Evolutionary conservation across 2,329 filamentous ascomycete genomes (phyloP), one percentile per base, ranked within the genome.

Genomic region (Fusarium sp.): DNA sequence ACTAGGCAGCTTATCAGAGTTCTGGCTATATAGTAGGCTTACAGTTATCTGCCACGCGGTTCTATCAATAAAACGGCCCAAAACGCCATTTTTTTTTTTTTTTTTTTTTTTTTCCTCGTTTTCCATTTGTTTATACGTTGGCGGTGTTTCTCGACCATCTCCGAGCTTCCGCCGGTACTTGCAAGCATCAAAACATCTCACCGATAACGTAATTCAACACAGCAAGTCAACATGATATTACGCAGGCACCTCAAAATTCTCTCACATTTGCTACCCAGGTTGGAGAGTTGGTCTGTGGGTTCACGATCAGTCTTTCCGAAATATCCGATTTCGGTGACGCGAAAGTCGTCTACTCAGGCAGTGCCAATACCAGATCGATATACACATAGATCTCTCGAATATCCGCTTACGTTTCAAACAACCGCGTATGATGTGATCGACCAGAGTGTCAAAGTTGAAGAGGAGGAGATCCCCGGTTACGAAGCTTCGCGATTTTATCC

Each of bases 381-480:
- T 30, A 11, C 36, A 9, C 36, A 39, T 15, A 8, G 9, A 1
- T 18, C 22, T 22, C 12, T 50, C 4, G 69, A 72, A 11, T 11
- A 58, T 16, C 58, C 67, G 5, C 35, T 16, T 0, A 16, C 36
- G 3, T 61, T 64, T 7, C 63, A 26, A n/a, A 15, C 7, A 7
- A 16, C 48, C 1, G 47, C 59, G 0, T 68, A 61, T 9, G 15
- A 22, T 15, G 4, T 36, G 0, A 50, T 68, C 2, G 38, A 65
- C 6, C 7, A 31, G 1, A 12, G 38, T 1, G 8, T 48, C 1
- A 53, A 22, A 3, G 13, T 35, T 7, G 83, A 85, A 42, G 83
- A 86, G 64, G 84, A 85, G 58, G 74, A 70, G 4, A 57, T 83
- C 7, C 79, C 80, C 1, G 77, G 75, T 16, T 84, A 84, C 61